phyloP scores from a whole-genome alignment of 1,139 yeast genomes.

The Wickerhamomyces sp. region DNA sequence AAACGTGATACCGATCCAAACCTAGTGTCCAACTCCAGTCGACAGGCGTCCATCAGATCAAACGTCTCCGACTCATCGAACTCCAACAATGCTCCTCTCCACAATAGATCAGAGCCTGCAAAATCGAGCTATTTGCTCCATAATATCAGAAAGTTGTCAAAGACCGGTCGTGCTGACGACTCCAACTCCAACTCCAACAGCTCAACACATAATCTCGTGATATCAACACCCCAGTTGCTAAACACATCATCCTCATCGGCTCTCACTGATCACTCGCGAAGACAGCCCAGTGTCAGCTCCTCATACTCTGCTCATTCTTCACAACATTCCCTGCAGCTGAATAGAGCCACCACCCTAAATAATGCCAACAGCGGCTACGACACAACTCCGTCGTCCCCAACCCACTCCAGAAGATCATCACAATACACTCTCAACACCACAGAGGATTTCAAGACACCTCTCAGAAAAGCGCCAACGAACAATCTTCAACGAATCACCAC shows the following conservation, averaged over 20 bases:
- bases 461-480: constrained; percentile 10
- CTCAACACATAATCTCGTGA: constrained; percentile 5
- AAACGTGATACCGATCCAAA: too few species aligned
- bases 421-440: constrained; percentile 13
- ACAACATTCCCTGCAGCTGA: constrained; percentile 18
- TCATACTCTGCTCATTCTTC: constrained; percentile 16
- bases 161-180: constrained; percentile 10
- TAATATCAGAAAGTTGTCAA: constrained; percentile 22
- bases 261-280: constrained; percentile 6
- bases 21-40: too few species aligned
- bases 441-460: constrained; percentile 14
- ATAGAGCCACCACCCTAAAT: constrained; percentile 20
- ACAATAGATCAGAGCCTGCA: constrained; percentile 7
- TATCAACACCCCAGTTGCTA: constrained; percentile 18
- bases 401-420: constrained; percentile 23
- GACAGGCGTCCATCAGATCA: constrained; percentile 17
- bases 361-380: constrained; percentile 17
- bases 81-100: not conserved
- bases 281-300: constrained; percentile 22
- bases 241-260: constrained; percentile 4
- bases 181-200: too few species aligned
- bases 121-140: constrained; percentile 19
- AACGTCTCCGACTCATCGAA: not conserved
- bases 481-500: constrained; percentile 20
- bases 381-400: constrained; percentile 19